Evolutionary conservation across 768 basidiomycete species (phyloP).

Genomic region (Coprinellus aureogranulatus): DNA sequence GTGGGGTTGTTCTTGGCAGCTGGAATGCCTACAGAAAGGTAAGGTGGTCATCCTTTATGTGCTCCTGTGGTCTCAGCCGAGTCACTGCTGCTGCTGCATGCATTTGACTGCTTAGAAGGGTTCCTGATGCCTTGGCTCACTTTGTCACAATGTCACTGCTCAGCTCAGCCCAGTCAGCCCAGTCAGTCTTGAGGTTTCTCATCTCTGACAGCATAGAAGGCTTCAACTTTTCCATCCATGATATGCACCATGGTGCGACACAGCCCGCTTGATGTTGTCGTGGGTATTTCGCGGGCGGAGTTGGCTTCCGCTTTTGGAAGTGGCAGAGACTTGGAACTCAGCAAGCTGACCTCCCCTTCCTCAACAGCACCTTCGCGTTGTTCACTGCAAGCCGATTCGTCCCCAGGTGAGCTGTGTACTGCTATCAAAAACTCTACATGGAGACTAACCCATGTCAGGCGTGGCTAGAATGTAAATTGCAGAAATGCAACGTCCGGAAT

Average conservation of each 20-base stretch:
- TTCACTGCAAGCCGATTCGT: background rate
- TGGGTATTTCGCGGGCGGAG: conserved; percentile 1
- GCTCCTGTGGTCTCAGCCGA: too few species aligned
- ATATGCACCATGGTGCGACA: too few species aligned
- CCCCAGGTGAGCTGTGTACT: background rate
- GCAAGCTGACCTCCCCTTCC: background rate
- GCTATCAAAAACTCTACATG: background rate
- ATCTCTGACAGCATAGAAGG: too few species aligned
- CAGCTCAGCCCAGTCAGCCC: too few species aligned
- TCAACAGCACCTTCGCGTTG: conserved; percentile 1
- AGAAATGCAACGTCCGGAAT: conserved; percentile 19
- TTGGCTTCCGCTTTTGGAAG: background rate
- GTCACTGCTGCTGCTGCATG: too few species aligned
- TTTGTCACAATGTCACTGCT: too few species aligned
- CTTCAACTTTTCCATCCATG: too few species aligned
- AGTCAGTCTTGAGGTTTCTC: too few species aligned
- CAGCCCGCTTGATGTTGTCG: too few species aligned
- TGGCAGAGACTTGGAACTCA: background rate
- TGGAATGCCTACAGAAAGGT: conserved; percentile 31
- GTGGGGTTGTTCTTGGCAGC: conserved; percentile 20
- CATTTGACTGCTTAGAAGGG: too few species aligned
- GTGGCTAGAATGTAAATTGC: conserved; percentile 17
- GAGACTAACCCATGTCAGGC: background rate
- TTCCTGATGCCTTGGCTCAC: too few species aligned
- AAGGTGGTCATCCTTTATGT: too few species aligned